Evolutionary conservation across 2,329 filamentous ascomycete genomes (phyloP).

Genomic region (Ploettnerulaceae sp.): DNA sequence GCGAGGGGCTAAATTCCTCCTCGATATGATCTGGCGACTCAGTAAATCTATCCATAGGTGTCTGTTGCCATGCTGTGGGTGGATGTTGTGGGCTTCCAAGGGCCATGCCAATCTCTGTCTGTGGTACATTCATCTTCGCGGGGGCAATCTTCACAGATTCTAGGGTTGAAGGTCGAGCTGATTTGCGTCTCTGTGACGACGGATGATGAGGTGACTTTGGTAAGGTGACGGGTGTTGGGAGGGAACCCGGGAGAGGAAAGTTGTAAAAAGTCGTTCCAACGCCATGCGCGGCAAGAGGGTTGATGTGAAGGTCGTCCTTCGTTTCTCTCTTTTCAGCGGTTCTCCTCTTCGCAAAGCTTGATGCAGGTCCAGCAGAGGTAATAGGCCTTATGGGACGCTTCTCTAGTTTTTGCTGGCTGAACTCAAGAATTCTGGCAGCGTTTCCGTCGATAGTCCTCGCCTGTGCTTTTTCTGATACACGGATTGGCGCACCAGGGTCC

Average conservation of each 20-base stretch:
- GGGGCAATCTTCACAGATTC: slow-evolving; percentile 19
- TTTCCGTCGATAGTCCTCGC: slow-evolving; percentile 19
- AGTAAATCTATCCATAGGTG: slow-evolving; percentile 10
- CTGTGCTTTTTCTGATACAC: slow-evolving; percentile 32
- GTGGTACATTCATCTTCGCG: slow-evolving; percentile 17
- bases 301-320: slow-evolving; percentile 32
- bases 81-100: slow-evolving; percentile 60
- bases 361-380: slow-evolving; percentile 29
- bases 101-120: slow-evolving; percentile 60
- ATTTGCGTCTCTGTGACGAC: slow-evolving; percentile 16
- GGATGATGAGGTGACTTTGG: slow-evolving; percentile 17
- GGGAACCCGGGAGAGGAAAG: slow-evolving; percentile 27
- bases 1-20: slow-evolving; percentile 8
- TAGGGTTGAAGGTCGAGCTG: slow-evolving; percentile 17
- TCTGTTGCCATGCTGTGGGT: slow-evolving; percentile 23
- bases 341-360: slow-evolving; percentile 20
- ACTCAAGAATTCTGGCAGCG: slow-evolving; percentile 20
- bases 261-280: slow-evolving; percentile 28
- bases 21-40: slow-evolving; percentile 25
- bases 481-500: slow-evolving; percentile 26
- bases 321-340: slow-evolving; percentile 28
- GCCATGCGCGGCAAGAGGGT: slow-evolving; percentile 28
- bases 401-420: slow-evolving; percentile 17
- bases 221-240: slow-evolving; percentile 22
- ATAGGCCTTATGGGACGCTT: slow-evolving; percentile 29